Evolutionary conservation across 371 early-diverging fungal genomes (phyloP).

Genomic region (Haplosporangium sp.): DNA sequence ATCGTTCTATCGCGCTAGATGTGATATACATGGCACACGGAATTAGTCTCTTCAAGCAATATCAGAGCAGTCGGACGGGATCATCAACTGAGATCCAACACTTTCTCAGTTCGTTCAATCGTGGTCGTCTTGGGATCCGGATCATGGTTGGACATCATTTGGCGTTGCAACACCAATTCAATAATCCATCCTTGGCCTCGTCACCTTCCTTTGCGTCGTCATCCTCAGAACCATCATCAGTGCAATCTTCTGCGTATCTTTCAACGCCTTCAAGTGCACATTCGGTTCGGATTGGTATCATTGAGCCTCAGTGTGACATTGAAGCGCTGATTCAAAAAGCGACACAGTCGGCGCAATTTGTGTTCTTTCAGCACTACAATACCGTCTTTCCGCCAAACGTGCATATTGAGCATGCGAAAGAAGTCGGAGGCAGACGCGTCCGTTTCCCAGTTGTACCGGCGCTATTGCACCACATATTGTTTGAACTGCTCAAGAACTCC

Average conservation of each 20-base stretch:
- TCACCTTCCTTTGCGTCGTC: slow-evolving; percentile 9
- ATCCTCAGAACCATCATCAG: background rate
- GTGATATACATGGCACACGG: slow-evolving; percentile 53
- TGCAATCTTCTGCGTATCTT: slow-evolving; percentile 11
- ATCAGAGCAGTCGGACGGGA: slow-evolving; percentile 25
- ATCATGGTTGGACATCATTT: slow-evolving; percentile 55
- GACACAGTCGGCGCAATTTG: slow-evolving; percentile 48
- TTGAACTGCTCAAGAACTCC: slow-evolving; percentile 51
- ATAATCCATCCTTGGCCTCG: slow-evolving; percentile 6
- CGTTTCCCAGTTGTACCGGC: slow-evolving; percentile 54
- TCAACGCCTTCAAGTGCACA: slow-evolving; percentile 30
- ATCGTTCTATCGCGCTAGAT: slow-evolving; percentile 12
- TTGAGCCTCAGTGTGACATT: slow-evolving; percentile 52
- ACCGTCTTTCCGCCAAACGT: slow-evolving; percentile 51
- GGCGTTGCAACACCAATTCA: slow-evolving; percentile 44
- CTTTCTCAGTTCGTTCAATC: slow-evolving; percentile 52
- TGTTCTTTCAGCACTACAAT: slow-evolving; percentile 54
- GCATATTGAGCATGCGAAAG: slow-evolving; percentile 48
- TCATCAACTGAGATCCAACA: slow-evolving; percentile 47
- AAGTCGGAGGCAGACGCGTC: slow-evolving; percentile 38
- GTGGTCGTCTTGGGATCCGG: slow-evolving; percentile 51
- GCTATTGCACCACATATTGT: slow-evolving; percentile 47
- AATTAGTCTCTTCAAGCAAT: slow-evolving; percentile 48
- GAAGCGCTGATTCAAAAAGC: slow-evolving; percentile 48
- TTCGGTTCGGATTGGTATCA: slow-evolving; percentile 41